Evolutionary conservation across 139 green algal species (phyloP).

Genomic region (Ettlia oleoabundans): DNA sequence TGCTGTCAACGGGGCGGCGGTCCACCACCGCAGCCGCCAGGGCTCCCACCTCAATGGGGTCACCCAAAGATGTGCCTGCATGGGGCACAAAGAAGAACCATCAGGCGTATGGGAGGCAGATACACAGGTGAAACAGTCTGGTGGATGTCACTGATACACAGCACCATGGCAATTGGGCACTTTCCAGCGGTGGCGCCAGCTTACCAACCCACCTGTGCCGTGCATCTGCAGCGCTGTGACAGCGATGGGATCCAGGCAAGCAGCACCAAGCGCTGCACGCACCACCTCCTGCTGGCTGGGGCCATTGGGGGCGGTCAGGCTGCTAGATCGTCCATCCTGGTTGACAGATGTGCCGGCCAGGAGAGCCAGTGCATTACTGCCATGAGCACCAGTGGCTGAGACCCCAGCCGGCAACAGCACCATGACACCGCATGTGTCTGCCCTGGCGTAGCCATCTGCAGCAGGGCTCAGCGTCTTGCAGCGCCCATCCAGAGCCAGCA

Average conservation of each 20-base stretch:
- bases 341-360: conserved; percentile 63
- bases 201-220: conserved; percentile 52
- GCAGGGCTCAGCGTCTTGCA: conserved; percentile 85
- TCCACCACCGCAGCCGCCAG: conserved; percentile 35
- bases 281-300: conserved; percentile 63
- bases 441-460: conserved; percentile 64
- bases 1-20: conserved; percentile 2
- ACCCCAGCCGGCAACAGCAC: conserved; percentile 36
- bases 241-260: background rate
- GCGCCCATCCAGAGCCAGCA: conserved; percentile 80
- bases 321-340: conserved; percentile 69
- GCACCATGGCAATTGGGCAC: too few relatives aligned
- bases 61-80: conserved; percentile 63
- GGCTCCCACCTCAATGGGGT: conserved; percentile 66
- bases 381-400: background rate
- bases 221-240: conserved; percentile 53
- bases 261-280: conserved; percentile 37
- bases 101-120: too few relatives aligned
- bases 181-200: too few relatives aligned
- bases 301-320: conserved; percentile 72
- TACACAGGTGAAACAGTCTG: too few relatives aligned
- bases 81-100: background rate
- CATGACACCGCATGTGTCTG: conserved; percentile 50
- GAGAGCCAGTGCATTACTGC: conserved; percentile 11
- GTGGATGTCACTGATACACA: too few relatives aligned